A percentile compares a stretch with the other conserved stretches of the same genome.
Evolutionary conservation across 768 basidiomycete genomes (phyloP).

Genomic region (Kwoniella dejecticola): DNA sequence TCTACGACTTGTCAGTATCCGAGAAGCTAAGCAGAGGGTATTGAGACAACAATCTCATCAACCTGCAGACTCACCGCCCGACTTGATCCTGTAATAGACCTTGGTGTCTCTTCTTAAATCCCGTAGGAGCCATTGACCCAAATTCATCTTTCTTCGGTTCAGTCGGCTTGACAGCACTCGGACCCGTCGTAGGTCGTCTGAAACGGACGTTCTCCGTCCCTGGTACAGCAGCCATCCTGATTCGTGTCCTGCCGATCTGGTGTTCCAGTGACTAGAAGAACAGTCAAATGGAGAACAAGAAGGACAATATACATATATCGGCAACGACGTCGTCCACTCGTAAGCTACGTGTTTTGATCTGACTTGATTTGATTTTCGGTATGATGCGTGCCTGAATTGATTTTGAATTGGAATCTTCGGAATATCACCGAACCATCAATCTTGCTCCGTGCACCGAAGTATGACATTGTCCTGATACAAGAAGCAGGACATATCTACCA

Average conservation of each 20-base stretch:
- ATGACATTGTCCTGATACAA: too few species aligned
- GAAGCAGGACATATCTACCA: too few species aligned
- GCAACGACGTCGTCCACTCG: neutral
- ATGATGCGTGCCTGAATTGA: conserved; percentile 6
- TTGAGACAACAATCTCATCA: too few species aligned
- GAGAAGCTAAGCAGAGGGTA: too few species aligned
- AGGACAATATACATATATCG: too few species aligned
- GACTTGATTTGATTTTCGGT: neutral
- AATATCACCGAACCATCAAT: neutral
- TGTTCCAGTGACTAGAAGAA: neutral
- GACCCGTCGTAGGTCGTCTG: conserved; percentile 47
- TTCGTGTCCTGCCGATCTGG: neutral
- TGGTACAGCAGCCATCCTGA: conserved; percentile 41
- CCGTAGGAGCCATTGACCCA: conserved; percentile 37
- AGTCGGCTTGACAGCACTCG: conserved; percentile 36
- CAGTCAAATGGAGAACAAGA: too few species aligned
- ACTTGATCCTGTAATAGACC: conserved; percentile 54
- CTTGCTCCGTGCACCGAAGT: neutral
- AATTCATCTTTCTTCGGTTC: conserved; percentile 42
- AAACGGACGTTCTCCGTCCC: conserved; percentile 53
- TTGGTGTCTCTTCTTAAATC: conserved; percentile 52
- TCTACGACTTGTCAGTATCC: too few species aligned
- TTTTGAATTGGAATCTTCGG: neutral
- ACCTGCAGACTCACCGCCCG: conserved; percentile 37
- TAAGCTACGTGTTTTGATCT: neutral